phyloP scores from a whole-genome alignment of 1,139 yeast species.

The Saccharomycopsis hybrid region DNA sequence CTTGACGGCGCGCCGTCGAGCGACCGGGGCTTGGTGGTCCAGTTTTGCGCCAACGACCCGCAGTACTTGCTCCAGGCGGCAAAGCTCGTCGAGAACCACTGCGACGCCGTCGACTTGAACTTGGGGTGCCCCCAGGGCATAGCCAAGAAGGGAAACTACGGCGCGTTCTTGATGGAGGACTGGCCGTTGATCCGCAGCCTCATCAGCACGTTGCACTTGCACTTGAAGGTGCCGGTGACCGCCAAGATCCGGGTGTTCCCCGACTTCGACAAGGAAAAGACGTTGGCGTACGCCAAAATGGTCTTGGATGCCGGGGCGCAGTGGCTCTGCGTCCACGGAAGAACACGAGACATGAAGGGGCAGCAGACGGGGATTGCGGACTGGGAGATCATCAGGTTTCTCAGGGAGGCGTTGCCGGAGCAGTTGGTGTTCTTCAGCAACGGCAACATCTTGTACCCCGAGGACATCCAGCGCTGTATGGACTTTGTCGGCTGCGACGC shows the following conservation, averaged over 20 bases:
- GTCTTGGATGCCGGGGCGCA: conserved; percentile 95
- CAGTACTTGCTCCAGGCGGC: conserved; percentile 80
- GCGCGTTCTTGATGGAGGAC: conserved; percentile 94
- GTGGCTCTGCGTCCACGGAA: conserved; percentile 88
- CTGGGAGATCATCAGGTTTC: conserved; percentile 71
- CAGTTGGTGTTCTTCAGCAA: conserved; percentile 90
- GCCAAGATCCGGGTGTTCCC: conserved; percentile 92
- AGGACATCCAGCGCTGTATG: conserved; percentile 66
- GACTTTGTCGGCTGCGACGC: conserved; percentile 70
- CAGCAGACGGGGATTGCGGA: conserved; percentile 93
- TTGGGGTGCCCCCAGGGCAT: conserved; percentile 98
- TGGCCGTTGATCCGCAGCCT: conserved; percentile 78
- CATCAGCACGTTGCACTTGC: conserved; percentile 65
- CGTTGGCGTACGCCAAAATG: conserved; percentile 82
- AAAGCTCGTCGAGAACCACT: conserved; percentile 64
- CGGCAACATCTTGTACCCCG: conserved; percentile 84
- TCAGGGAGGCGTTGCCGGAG: conserved; percentile 70
- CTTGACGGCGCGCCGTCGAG: conserved; percentile 63
- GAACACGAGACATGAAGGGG: conserved; percentile 97
- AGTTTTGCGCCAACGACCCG: conserved; percentile 95
- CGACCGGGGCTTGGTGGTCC: conserved; percentile 88
- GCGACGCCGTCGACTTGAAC: conserved; percentile 95
- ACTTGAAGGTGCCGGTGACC: conserved; percentile 81
- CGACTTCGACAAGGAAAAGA: conserved; percentile 53
- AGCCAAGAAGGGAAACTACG: conserved; percentile 90